A percentile compares a stretch with the other conserved stretches of the same genome.
Conservation (phyloP, 2,329 filamentous ascomycete genomes). For the Aspergillus sp. region DNA sequence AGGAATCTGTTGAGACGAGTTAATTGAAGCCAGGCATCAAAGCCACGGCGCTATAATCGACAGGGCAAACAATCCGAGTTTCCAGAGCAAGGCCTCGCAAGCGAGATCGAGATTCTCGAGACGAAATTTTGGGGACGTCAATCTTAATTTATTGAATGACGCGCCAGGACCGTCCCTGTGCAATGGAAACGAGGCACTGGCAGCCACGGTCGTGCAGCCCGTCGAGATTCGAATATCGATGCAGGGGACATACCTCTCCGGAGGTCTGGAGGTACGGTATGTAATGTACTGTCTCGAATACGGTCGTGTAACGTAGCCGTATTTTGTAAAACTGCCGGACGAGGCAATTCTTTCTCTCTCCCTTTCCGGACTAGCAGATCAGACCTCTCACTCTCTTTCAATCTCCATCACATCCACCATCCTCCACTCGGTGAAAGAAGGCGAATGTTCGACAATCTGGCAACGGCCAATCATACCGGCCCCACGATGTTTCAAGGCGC, state of each 20-base stretch:
- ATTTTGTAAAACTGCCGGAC: not conserved
- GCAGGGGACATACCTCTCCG: too few relatives aligned
- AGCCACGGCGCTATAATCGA: not conserved
- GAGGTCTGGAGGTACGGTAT: too few relatives aligned
- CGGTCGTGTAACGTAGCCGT: not conserved
- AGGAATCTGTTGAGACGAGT: not conserved
- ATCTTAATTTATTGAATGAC: slow-evolving; percentile 1
- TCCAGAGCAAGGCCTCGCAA: not conserved
- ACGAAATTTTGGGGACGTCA: not conserved
- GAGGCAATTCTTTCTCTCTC: not conserved
- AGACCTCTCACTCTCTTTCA: not conserved
- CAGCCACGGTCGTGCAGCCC: not conserved
- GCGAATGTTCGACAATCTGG: not conserved
- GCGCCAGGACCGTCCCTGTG: not conserved
- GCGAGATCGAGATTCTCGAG: not conserved
- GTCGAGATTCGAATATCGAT: too few relatives aligned
- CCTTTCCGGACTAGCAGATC: not conserved
- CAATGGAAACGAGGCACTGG: not conserved
- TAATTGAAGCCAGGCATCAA: not conserved
- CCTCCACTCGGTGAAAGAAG: not conserved
- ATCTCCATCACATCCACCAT: not conserved
- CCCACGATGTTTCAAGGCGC: not conserved
- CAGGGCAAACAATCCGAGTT: not conserved
- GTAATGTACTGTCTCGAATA: not conserved
- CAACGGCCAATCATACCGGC: not conserved